Conservation (phyloP, 345 rosid species). For the Citrus medica region DNA sequence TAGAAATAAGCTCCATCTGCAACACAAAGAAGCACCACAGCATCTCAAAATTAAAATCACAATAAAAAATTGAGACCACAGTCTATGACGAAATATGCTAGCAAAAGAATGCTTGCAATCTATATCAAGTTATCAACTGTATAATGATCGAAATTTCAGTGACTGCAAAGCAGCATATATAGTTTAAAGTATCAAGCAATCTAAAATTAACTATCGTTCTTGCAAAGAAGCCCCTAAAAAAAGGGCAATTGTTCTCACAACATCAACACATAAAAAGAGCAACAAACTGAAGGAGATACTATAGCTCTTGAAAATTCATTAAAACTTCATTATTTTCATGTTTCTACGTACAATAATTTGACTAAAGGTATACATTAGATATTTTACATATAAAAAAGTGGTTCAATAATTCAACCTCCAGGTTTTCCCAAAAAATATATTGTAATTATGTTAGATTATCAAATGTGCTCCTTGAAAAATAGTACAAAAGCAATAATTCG, state of each 20-base stretch:
- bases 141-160: background rate
- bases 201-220: background rate
- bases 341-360: background rate
- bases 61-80: background rate
- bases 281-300: background rate
- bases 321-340: background rate
- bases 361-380: background rate
- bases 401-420: background rate
- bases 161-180: background rate
- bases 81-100: background rate
- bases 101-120: background rate
- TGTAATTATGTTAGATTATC: background rate
- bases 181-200: background rate
- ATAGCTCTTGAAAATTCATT: background rate
- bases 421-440: background rate
- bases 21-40: constrained; percentile 16
- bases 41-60: constrained; percentile 1
- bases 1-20: constrained; percentile 95
- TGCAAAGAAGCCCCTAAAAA: background rate
- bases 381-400: background rate
- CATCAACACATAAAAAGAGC: background rate
- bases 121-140: background rate
- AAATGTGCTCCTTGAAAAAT: background rate
- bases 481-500: background rate
- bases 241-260: background rate